A percentile compares a stretch with the other conserved stretches of the same genome.
phyloP scores from a whole-genome alignment of 1,139 yeast genomes.

The Taphrina communis region DNA sequence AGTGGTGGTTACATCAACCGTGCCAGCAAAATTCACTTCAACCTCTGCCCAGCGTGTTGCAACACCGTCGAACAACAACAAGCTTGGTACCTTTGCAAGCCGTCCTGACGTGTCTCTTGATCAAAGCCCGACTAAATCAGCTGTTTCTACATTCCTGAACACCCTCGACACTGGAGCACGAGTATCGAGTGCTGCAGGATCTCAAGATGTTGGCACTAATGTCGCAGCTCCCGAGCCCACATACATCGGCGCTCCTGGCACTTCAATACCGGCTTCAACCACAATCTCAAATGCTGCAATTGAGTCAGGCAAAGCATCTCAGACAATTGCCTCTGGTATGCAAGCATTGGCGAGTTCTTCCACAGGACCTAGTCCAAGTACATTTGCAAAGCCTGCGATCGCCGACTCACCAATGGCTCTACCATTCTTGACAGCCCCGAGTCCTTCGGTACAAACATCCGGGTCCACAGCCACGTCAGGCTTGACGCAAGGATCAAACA shows the following conservation, averaged over 20 bases:
- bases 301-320: neutral
- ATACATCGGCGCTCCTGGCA: constrained; percentile 2
- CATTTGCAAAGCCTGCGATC: neutral
- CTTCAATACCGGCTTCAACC: neutral
- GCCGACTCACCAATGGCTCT: neutral
- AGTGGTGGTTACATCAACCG: neutral
- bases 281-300: neutral
- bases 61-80: neutral
- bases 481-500: neutral
- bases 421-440: neutral
- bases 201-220: neutral
- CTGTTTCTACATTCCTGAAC: neutral
- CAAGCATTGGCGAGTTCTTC: constrained; percentile 4
- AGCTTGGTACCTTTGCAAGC: neutral
- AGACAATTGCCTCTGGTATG: neutral
- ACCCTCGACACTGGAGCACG: neutral
- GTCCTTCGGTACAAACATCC: neutral
- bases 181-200: neutral
- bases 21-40: neutral
- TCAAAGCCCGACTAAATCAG: neutral
- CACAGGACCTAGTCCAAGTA: neutral
- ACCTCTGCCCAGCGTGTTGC: neutral
- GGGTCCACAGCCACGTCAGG: neutral
- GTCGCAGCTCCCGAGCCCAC: neutral
- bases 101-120: neutral